These are phyloP conservation scores for Geosiphon pyriformis DNA, from an alignment of 192 early-diverging fungal genomes.

Conservation along the genomic window DNA sequence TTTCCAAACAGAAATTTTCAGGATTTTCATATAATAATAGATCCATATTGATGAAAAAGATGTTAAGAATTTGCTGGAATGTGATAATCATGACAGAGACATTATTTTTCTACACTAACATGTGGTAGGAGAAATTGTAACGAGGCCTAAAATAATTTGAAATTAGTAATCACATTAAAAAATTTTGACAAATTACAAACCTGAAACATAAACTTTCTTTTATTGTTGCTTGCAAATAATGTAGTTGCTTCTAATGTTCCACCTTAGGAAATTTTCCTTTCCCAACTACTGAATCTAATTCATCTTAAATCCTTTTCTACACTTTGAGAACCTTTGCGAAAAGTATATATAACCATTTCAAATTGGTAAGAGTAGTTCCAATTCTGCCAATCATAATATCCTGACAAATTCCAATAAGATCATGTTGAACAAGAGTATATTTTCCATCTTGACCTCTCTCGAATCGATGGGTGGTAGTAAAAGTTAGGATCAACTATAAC, in stretches of 20 bases:
- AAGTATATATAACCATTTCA: neutral
- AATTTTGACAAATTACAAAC: no score
- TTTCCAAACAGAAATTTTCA: neutral
- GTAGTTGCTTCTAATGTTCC: neutral
- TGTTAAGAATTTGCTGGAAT: slow-evolving; percentile 4
- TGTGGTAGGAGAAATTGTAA: no score
- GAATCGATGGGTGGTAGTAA: neutral
- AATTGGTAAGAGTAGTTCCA: neutral
- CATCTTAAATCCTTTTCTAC: neutral
- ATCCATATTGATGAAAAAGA: neutral
- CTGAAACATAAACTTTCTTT: slow-evolving; percentile 11
- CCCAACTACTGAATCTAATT: neutral
- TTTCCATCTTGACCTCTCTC: neutral
- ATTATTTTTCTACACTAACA: neutral
- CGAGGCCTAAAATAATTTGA: no score
- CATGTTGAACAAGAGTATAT: neutral
- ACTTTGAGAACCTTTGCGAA: neutral
- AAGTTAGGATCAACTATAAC: neutral
- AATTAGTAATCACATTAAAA: neutral
- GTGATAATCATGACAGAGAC: neutral
- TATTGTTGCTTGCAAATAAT: neutral
- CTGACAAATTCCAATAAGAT: neutral
- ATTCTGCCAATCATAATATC: neutral
- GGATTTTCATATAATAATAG: neutral
- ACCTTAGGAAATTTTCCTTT: neutral